Base-by-base conservation (phyloP, 192 early-diverging fungal species). In the Thoreauomyces humboldtii region DNA sequence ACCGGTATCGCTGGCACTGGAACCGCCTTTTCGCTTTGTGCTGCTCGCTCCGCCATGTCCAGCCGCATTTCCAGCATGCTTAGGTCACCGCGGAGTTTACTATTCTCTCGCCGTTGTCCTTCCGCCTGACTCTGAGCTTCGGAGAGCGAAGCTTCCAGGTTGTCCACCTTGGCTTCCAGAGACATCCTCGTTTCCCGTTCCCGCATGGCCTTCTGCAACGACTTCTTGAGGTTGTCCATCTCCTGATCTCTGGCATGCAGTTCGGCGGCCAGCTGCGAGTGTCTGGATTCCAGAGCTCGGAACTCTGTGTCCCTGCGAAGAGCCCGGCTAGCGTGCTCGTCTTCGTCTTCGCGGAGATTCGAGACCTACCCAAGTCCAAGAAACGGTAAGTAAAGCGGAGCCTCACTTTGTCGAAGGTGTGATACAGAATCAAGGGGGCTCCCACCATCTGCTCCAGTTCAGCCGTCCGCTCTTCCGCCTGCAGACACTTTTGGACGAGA, bases 391-490 rank as follows among this genome's bases (percentile, higher is more conserved):
- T n/a, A n/a, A n/a, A n/a, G n/a, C n/a, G n/a, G n/a, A n/a, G n/a
- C n/a, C n/a, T n/a, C n/a, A n/a, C n/a, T n/a, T n/a, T n/a, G n/a
- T n/a, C n/a, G n/a, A n/a, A n/a, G n/a, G n/a, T n/a, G n/a, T 2
- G 25, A 25, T 17, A 25, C 19, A 15, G 19, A 7, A 44, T 19
- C 34, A 25, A 60, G 35, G 41, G 25, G 21, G 36, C 1, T 11
- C 2, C 19, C 24, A 60, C 58, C 35, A 27, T 14, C 19, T 24
- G 42, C 48, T 51, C 61, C 22, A 63, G 48, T 32, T 63, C 61
- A 15, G 17, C 48, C 1, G 29, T 53, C 7, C 19, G 17, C 11
- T 2, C 6, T 29, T 63, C 61, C 4, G 34, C 27, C 15, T 24
- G n/a, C 19, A 38, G 50, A 50, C 42, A 44, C 12, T 37, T 28